Evolutionary conservation across 495 filamentous ascomycete species (phyloP).

Genomic region (Polyplosphaeria fusca): DNA sequence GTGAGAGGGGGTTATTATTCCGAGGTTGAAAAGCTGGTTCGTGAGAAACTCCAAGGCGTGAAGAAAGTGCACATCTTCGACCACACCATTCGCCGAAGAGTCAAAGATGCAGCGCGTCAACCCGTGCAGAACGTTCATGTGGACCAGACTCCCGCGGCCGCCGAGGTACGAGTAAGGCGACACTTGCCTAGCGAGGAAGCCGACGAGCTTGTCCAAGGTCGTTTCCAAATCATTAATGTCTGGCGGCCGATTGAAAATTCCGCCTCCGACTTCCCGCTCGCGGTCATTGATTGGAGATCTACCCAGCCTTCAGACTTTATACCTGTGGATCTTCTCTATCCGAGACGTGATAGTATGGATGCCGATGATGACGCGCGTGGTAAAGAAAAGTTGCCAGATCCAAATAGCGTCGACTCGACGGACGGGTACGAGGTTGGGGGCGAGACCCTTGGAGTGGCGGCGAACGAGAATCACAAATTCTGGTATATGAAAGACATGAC

Average conservation of each 20-base stretch:
- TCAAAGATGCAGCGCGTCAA: constrained; percentile 38
- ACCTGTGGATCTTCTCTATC: constrained; percentile 40
- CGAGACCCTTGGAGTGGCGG: constrained; percentile 39
- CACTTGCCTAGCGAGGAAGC: constrained; percentile 54
- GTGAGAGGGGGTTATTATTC: constrained; percentile 38
- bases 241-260: constrained; percentile 67
- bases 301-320: constrained; percentile 39
- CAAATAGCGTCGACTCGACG: constrained; percentile 11
- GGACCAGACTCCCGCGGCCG: constrained; percentile 41
- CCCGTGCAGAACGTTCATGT: constrained; percentile 44
- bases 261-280: constrained; percentile 41
- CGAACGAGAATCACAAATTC: constrained; percentile 40
- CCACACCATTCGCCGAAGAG: constrained; percentile 41
- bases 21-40: constrained; percentile 38
- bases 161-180: constrained; percentile 37
- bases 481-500: constrained; percentile 44
- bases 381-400: constrained; percentile 39
- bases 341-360: constrained; percentile 30
- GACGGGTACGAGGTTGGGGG: constrained; percentile 41
- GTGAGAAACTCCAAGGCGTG: constrained; percentile 30
- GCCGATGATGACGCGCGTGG: constrained; percentile 39
- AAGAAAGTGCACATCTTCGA: constrained; percentile 44
- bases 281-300: constrained; percentile 41
- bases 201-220: constrained; percentile 56
- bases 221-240: constrained; percentile 76